Base-by-base conservation (phyloP, 2,329 filamentous ascomycete species). In the Fusarium oligoseptatum region DNA sequence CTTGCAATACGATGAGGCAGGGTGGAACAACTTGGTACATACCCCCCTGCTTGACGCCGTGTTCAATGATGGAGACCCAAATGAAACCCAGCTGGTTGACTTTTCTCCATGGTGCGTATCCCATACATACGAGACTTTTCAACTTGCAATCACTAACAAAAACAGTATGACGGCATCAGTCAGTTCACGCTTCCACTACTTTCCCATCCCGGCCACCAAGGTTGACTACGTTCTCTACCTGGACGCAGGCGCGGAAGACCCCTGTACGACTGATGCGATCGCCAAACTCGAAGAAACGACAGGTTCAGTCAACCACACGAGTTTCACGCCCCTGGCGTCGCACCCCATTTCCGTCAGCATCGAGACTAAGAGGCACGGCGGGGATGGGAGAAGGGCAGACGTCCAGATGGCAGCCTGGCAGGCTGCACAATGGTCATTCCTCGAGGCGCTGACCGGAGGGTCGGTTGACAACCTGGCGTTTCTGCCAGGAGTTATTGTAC, bases 21-120 rank as follows among this genome's bases (percentile, higher is more conserved):
- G 68, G n/a, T 70, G 68, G 68, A 61, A 70, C n/a, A 41, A 70
- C 36, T 22, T 67, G 20, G 68, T 70, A 3, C 48, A 70, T 37
- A 66, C 63, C 29, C 52, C 58, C 8, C 9, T 70, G 11, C 64
- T 67, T 11, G 52, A 64, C 45, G 29, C 52, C 11, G 52, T 61
- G 2, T 50, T 67, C 27, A 37, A 60, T 7, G 17, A 37, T 29
- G 15, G 7, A 27, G 24, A 50, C n/a, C 60, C 43, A 15, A 29
- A 37, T 2, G 17, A 36, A 29, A 37, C 14, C 17, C 37, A 43
- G 39, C 24, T 62, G 10, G 55, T 61, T 9, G 45, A 43, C 22
- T 70, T 67, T 64, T 39, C 45, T 3, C 68, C 64, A 5, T 64
- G 60, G 64, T 70, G 37, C 22, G 43, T 60, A 29, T 32, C 60